Percentiles rank a stretch among this genome's conserved stretches.
Conservation (phyloP, 441 rosid genomes). For the Pelargonium fulgidum region DNA sequence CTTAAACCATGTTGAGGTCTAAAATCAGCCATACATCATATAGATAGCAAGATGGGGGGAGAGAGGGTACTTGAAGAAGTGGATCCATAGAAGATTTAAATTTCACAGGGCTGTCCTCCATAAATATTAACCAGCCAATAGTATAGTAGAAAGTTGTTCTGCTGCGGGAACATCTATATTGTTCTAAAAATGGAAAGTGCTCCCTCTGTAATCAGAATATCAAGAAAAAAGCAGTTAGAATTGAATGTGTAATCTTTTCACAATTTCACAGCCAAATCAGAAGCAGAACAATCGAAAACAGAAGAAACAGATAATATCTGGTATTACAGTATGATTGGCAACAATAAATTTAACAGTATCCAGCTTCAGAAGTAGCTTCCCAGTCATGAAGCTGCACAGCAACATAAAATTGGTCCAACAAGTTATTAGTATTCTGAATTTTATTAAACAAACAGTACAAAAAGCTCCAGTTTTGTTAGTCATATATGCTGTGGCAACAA, state of each 20-base stretch:
- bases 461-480: neutral
- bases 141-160: constrained; percentile 95
- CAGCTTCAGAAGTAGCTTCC: constrained; percentile 91
- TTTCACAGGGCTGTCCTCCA: constrained; percentile 95
- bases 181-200: constrained; percentile 89
- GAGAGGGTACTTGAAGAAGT: constrained; percentile 57
- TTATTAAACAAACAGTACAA: constrained; percentile 3
- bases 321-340: constrained; percentile 87
- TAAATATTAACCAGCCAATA: constrained; percentile 92
- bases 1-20: neutral
- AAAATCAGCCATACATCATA: neutral
- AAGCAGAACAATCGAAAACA: neutral
- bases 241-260: neutral
- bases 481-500: constrained; percentile 1
- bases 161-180: constrained; percentile 90
- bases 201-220: constrained; percentile 63
- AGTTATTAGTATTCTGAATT: constrained; percentile 18
- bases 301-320: neutral
- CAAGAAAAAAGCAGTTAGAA: constrained; percentile 12
- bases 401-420: constrained; percentile 9
- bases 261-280: neutral
- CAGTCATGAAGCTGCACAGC: constrained; percentile 86
- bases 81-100: constrained; percentile 98
- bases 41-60: neutral
- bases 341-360: constrained; percentile 87